Base-by-base conservation (phyloP, 768 basidiomycete species). In the Jaapia argillacea region DNA sequence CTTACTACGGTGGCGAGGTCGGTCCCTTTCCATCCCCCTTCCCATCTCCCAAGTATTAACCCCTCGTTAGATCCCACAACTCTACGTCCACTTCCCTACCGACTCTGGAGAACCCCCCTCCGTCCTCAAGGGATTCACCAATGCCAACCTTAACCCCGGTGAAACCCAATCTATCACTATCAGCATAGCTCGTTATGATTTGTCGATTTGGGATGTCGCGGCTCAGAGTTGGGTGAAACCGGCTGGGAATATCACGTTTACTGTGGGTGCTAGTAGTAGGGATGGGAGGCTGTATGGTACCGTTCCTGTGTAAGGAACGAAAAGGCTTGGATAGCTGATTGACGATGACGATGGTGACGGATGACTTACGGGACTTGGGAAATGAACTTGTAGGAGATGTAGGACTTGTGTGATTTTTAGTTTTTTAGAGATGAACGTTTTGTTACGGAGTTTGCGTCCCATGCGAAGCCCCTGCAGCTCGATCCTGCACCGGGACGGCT, bases 221-320 rank as follows among this genome's bases (percentile, higher is more conserved):
- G 65, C 68, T 21, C 88, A 91, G 58, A 77, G 81, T 2, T 91
- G 89, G 87, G 65, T 66, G 48, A 75, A 72, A 49, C 86, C 88
- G 1, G 53, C 60, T 2, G 87, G 85, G 1, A 67, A 56, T 33
- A 78, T 85, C 53, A 62, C 62, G 18, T 69, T 91, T 40, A 71
- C 75, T 4, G 62, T 87, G 28, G 85, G 85, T 14, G 69, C 74
- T 46, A 86, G 84, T 54, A 84, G 81, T 53, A 65, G 83, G 46
- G 74, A 85, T 57, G 62, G 59, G 12, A 68, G 72, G 47, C 53
- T 86, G 58, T 58, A 51, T 6, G 79, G 80, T n/a, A 56, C 51
- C 13, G 45, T 67, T 10, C 47, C 53, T 42, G 5, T 37, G 28
- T 54, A 40, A 4, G n/a, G 24, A 18, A 36, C n/a, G n/a, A n/a